phyloP scores from a whole-genome alignment of 2,329 filamentous ascomycete genomes.

The Diaporthe aspalathi region DNA sequence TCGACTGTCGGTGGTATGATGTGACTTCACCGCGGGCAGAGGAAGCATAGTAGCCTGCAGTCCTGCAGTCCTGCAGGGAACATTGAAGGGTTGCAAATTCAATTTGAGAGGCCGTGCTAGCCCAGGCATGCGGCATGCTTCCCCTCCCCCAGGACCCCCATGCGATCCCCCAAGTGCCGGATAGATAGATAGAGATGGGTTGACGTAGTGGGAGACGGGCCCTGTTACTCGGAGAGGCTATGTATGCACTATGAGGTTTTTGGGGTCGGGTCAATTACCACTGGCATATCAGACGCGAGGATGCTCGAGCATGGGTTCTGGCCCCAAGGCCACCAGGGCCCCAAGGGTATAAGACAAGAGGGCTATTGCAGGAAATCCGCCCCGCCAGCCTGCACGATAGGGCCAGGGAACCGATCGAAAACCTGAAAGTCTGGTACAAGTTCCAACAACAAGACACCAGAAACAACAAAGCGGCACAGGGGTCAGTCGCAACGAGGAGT shows the following conservation, averaged over 20 bases:
- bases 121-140: neutral
- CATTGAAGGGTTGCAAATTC: slow-evolving; percentile 6
- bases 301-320: neutral
- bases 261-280: neutral
- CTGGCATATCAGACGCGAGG: too few species aligned
- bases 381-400: slow-evolving; percentile 6
- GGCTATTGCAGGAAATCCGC: slow-evolving; percentile 26
- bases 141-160: too few species aligned
- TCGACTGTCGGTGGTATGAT: slow-evolving; percentile 32
- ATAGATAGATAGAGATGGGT: slow-evolving; percentile 19
- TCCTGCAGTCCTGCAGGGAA: slow-evolving; percentile 6
- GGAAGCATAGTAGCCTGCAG: neutral
- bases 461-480: slow-evolving; percentile 21
- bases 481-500: neutral
- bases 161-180: slow-evolving; percentile 17
- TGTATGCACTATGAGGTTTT: neutral
- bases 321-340: too few species aligned
- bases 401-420: slow-evolving; percentile 2
- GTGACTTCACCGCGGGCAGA: slow-evolving; percentile 19
- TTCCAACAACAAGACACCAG: slow-evolving; percentile 3
- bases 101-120: slow-evolving; percentile 17
- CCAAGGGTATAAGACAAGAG: slow-evolving; percentile 18
- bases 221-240: too few species aligned
- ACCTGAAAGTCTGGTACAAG: slow-evolving; percentile 17
- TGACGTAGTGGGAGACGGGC: too few species aligned